Percentiles rank a stretch among this genome's conserved stretches.
Conservation (phyloP, 306 rosid genomes). For the Lathyrus oleraceus region DNA sequence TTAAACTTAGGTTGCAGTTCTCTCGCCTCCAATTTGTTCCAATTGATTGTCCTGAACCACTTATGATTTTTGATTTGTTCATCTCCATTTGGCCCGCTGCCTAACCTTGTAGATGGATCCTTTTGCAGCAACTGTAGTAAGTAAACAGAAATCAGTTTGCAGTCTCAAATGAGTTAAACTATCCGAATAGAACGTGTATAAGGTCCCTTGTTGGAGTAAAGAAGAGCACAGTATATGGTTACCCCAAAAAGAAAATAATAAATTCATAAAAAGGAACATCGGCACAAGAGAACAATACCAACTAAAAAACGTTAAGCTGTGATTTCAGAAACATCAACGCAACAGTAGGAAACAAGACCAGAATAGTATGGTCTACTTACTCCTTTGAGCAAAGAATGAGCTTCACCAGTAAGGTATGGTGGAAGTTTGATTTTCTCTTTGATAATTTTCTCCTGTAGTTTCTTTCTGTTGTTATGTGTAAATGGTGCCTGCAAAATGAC, state of each 20-base stretch:
- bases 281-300: not conserved
- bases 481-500: slow-evolving; percentile 77
- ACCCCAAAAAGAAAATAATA: not conserved
- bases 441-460: slow-evolving; percentile 90
- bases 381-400: slow-evolving; percentile 94
- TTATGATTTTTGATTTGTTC: slow-evolving; percentile 72
- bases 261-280: not conserved
- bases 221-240: not conserved
- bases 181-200: slow-evolving; percentile 11
- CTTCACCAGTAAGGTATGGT: slow-evolving; percentile 66
- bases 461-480: slow-evolving; percentile 77
- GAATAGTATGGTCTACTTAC: slow-evolving; percentile 49
- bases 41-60: slow-evolving; percentile 80
- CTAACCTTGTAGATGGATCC: slow-evolving; percentile 79
- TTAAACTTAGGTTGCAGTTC: slow-evolving; percentile 78
- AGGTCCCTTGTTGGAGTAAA: slow-evolving; percentile 1
- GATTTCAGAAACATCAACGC: not conserved
- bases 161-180: slow-evolving; percentile 2
- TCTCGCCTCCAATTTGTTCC: slow-evolving; percentile 91
- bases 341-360: not conserved
- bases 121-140: slow-evolving; percentile 75
- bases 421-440: slow-evolving; percentile 92
- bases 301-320: not conserved
- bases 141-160: slow-evolving; percentile 22
- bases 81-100: slow-evolving; percentile 80